Evolutionary conservation across 805 yeast species (phyloP).

Genomic region (Jamesozyma gamospora): DNA sequence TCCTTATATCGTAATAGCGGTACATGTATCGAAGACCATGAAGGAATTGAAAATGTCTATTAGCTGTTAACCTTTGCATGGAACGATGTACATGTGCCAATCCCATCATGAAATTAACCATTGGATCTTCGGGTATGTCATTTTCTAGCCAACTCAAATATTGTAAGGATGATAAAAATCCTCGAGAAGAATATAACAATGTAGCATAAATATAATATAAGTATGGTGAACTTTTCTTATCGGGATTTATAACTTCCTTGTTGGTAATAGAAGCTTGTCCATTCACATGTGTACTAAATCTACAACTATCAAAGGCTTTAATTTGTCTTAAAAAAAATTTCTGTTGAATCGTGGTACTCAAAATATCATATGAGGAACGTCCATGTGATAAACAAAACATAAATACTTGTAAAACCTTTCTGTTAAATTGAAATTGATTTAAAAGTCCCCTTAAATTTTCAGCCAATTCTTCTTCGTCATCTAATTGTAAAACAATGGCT

Average conservation of each 20-base stretch:
- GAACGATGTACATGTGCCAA: constrained; percentile 80
- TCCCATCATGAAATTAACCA: constrained; percentile 65
- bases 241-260: constrained; percentile 34
- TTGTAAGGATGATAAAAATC: constrained; percentile 73
- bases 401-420: constrained; percentile 56
- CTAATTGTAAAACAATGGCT: constrained; percentile 40
- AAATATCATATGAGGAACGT: constrained; percentile 43
- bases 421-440: constrained; percentile 65
- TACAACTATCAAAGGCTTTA: constrained; percentile 74
- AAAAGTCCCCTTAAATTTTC: constrained; percentile 53
- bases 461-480: constrained; percentile 45
- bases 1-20: constrained; percentile 56
- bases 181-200: constrained; percentile 67
- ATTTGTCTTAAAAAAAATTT: constrained; percentile 83
- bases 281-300: constrained; percentile 41
- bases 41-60: constrained; percentile 76
- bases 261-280: constrained; percentile 75
- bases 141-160: constrained; percentile 65
- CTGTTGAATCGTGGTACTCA: constrained; percentile 75
- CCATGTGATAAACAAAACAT: constrained; percentile 55
- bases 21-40: constrained; percentile 75
- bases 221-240: constrained; percentile 49
- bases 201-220: constrained; percentile 72
- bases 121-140: constrained; percentile 63
- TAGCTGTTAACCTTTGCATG: constrained; percentile 78